Base-by-base conservation (phyloP, 331 rosid genomes). In the Malus hybrid region DNA sequence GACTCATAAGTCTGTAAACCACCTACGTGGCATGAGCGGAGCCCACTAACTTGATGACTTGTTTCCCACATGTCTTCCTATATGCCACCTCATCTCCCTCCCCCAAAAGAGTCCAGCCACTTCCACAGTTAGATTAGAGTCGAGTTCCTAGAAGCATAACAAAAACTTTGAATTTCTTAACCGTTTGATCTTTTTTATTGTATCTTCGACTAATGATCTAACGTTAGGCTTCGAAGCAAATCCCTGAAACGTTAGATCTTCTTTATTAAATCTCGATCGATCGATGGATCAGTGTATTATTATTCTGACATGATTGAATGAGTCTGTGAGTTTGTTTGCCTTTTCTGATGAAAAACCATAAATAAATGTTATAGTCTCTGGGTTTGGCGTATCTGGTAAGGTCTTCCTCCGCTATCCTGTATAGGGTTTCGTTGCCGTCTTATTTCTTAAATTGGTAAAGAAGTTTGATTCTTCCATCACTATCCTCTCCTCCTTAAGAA, bases 351-450 rank as follows among this genome's bases (percentile, higher is more conserved):
- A 58, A 8, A 8, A 19, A 9, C 36, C 50, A 22, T 48, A 26
- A 18, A 55, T 8, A 42, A 42, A 42, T 42, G 46, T 42, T 24
- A 6, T 24, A 6, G 65, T 33, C 33, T 75, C 32, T 22, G 58
- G 26, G 72, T 74, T 83, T 68, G 76, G 82, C 81, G 79, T 70
- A 32, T 81, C 68, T 72, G 85, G 82, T 79, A 73, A 77, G 32
- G 72, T 72, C 66, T 75, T 36, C 29, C 19, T 18, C 33, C 19
- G 10, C 20, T 33, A 6, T 5, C 24, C 9, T 48, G 24, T 33
- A 53, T 19, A 32, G 73, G 52, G 34, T 52, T 50, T 75, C 26
- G 36, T 14, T 53, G 30, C 44, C 19, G 50, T 68, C 61, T 29
- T 26, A 18, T 53, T 55, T 56, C 68, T 58, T 18, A 20, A 55